Evolutionary conservation across 805 yeast species (phyloP), one percentile per base, ranked within the genome.

Genomic region (Hanseniaspora hatyaiensis): DNA sequence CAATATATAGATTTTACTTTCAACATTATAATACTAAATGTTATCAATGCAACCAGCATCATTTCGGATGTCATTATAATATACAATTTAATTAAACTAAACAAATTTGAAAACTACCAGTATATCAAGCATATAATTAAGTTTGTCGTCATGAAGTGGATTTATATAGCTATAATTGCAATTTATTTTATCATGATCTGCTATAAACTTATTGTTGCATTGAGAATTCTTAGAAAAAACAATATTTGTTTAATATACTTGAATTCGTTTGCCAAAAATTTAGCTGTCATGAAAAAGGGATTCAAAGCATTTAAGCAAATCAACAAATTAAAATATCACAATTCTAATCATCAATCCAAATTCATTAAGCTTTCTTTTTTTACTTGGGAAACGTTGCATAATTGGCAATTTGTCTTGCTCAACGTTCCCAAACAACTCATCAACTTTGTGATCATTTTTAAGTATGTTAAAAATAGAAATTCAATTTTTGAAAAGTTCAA

Each of bases 191-290:
- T 23, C 13, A 36, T 44, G 30, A 30, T 44, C 5, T 6, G 28
- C 2, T 44, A 30, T 31, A 44, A 44, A 23, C 8, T 22, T 4
- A 13, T 6, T 8, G 20, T 34, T 13, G 28, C 48, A 6, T 8
- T 36, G 2, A 19, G 39, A 24, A 36, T 44, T n/a, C 22, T 44
- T 4, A 44, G 34, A 20, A 11, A 20, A 15, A 20, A 44, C 23
- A 44, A 30, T 26, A 44, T 44, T 2, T 9, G 34, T 9, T 24
- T 44, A 8, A 36, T 37, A 2, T 30, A 34, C 4, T 22, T 44
- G 3, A 36, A 44, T 20, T 26, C 40, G 6, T 44, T 36, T 36
- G 48, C 48, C 13, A 44, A 44, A 24, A 44, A 44, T 28, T 8
- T 44, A 6, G 12, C 20, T 23, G 30, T 31, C 13, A 22, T 36